These are phyloP conservation scores for Candida argentea DNA, from an alignment of 805 yeast species.

Conservation along the genomic window DNA sequence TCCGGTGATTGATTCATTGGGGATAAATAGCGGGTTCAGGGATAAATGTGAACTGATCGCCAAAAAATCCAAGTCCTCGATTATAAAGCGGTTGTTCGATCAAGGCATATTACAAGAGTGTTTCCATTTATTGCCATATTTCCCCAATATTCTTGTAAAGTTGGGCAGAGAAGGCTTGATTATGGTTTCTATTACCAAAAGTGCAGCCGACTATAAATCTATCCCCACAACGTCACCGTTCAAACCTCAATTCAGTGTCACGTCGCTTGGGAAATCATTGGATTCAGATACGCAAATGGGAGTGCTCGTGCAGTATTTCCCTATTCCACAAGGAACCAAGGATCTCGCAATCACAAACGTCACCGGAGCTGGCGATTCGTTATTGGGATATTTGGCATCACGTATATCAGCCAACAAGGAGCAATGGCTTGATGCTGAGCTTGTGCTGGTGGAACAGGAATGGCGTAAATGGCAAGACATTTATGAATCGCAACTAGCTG, in stretches of 20 bases:
- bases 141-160: constrained; percentile 57
- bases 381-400: constrained; percentile 54
- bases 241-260: constrained; percentile 14
- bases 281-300: constrained; percentile 27
- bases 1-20: constrained; percentile 53
- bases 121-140: constrained; percentile 62
- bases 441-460: constrained; percentile 21
- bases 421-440: constrained; percentile 15
- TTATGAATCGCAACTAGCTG: constrained; percentile 29
- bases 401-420: constrained; percentile 18
- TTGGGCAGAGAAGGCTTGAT: constrained; percentile 59
- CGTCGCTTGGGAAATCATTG: constrained; percentile 11
- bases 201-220: constrained; percentile 20
- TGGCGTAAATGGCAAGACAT: constrained; percentile 28
- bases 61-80: constrained; percentile 9
- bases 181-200: constrained; percentile 23
- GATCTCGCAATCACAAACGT: constrained; percentile 43
- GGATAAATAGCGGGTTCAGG: constrained; percentile 37
- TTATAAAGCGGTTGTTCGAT: constrained; percentile 16
- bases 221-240: constrained; percentile 22
- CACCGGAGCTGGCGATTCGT: constrained; percentile 85
- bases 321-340: constrained; percentile 24
- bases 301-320: constrained; percentile 54
- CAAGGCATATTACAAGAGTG: constrained; percentile 55
- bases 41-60: constrained; percentile 31